phyloP scores from a whole-genome alignment of 768 basidiomycete species.

The Inosperma sp. region DNA sequence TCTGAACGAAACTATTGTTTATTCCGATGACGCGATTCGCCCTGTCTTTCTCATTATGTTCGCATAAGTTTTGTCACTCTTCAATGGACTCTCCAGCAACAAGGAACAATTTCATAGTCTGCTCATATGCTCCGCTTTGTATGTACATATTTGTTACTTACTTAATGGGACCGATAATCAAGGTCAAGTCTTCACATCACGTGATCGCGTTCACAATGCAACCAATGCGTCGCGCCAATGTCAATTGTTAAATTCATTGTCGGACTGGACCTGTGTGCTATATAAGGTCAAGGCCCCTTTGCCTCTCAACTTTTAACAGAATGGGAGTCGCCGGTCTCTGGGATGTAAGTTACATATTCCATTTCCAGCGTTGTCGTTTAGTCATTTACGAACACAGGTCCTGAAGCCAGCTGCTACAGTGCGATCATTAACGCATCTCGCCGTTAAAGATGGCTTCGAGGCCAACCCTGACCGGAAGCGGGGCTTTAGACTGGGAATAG shows the following conservation, averaged over 20 bases:
- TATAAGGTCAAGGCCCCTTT: neutral
- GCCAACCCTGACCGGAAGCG: slow-evolving; percentile 58
- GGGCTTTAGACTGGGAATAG: slow-evolving; percentile 81
- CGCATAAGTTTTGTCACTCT: neutral
- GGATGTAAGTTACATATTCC: slow-evolving; percentile 33
- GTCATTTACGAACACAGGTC: slow-evolving; percentile 34
- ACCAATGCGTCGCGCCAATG: too few relatives aligned
- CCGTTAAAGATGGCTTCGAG: slow-evolving; percentile 71
- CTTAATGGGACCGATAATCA: too few relatives aligned
- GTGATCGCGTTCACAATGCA: too few relatives aligned
- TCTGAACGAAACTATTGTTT: slow-evolving; percentile 31
- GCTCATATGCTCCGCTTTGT: too few relatives aligned
- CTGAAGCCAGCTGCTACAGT: slow-evolving; percentile 65
- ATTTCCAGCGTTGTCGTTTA: neutral
- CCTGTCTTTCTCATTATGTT: slow-evolving; percentile 31
- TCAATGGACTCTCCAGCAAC: neutral
- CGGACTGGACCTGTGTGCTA: too few relatives aligned
- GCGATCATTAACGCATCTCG: slow-evolving; percentile 73
- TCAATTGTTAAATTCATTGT: neutral
- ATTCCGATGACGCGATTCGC: slow-evolving; percentile 30
- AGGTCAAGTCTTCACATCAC: too few relatives aligned
- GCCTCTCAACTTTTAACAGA: neutral
- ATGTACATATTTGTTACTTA: too few relatives aligned
- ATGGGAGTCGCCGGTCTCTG: slow-evolving; percentile 40
- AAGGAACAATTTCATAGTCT: too few relatives aligned